phyloP scores from a whole-genome alignment of 1,284 basidiomycete genomes.

The Cystobasidium slooffiae region DNA sequence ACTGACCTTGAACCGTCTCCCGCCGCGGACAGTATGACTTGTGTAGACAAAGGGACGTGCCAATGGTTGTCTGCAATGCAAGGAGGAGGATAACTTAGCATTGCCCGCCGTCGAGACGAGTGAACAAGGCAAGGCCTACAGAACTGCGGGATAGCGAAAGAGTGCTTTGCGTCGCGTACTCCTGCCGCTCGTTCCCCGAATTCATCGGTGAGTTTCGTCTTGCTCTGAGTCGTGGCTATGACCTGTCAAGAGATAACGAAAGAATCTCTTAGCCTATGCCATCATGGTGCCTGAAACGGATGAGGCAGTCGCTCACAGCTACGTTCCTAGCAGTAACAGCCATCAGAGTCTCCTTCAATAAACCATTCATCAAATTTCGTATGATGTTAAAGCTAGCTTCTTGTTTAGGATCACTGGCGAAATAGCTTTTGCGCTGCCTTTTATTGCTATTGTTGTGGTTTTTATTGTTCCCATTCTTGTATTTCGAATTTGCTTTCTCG shows the following conservation, averaged over 20 bases:
- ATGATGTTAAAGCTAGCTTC: slow-evolving; percentile 20
- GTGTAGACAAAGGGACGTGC: slow-evolving; percentile 27
- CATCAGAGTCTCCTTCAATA: slow-evolving; percentile 28
- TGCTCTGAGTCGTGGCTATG: slow-evolving; percentile 38
- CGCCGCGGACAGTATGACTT: slow-evolving; percentile 36
- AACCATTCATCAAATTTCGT: slow-evolving; percentile 3
- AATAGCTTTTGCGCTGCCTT: slow-evolving; percentile 8
- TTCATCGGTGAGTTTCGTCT: slow-evolving; percentile 37
- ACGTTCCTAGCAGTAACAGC: slow-evolving; percentile 23
- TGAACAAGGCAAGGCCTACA: slow-evolving; percentile 5
- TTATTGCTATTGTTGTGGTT: slow-evolving; percentile 8
- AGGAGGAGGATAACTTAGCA: background rate
- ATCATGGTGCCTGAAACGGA: background rate
- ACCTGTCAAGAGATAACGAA: slow-evolving; percentile 1
- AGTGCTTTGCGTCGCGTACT: slow-evolving; percentile 36
- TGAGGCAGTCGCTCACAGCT: slow-evolving; percentile 11
- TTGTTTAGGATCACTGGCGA: background rate
- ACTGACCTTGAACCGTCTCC: slow-evolving; percentile 25
- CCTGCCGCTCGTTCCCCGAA: slow-evolving; percentile 25
- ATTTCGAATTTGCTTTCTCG: slow-evolving; percentile 1
- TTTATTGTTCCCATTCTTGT: slow-evolving; percentile 12
- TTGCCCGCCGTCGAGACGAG: background rate
- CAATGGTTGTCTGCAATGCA: slow-evolving; percentile 22
- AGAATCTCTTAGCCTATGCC: background rate
- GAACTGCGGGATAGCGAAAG: slow-evolving; percentile 38